Evolutionary conservation across 208 protist species (phyloP).

Genomic region (Porcisia deanei): DNA sequence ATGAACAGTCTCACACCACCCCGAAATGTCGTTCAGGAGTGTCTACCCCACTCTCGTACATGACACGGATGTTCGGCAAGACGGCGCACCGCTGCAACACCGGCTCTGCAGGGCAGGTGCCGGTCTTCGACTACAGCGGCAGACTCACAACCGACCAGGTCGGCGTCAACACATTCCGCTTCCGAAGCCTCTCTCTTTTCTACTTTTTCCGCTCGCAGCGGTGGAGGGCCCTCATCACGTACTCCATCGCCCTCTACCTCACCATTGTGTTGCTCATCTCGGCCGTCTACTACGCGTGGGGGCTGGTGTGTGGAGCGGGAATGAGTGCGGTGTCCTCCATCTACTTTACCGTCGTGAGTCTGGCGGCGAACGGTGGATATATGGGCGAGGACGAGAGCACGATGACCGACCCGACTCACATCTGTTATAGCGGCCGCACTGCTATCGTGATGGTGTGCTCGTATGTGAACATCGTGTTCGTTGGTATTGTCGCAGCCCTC

Average conservation of each 20-base stretch:
- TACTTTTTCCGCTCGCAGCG: slow-evolving; percentile 62
- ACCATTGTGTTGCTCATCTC: slow-evolving; percentile 57
- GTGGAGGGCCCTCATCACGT: slow-evolving; percentile 56
- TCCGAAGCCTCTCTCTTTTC: slow-evolving; percentile 69
- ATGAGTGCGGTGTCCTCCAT: slow-evolving; percentile 46
- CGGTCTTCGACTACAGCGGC: slow-evolving; percentile 74
- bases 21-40: no score
- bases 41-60: background rate
- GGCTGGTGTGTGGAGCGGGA: slow-evolving; percentile 48
- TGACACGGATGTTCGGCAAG: slow-evolving; percentile 12
- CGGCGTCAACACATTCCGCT: slow-evolving; percentile 71
- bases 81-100: slow-evolving; percentile 11
- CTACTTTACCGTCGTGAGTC: slow-evolving; percentile 85
- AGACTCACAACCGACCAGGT: slow-evolving; percentile 52
- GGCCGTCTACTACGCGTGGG: slow-evolving; percentile 61
- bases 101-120: slow-evolving; percentile 33
- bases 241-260: slow-evolving; percentile 70
- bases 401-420: slow-evolving; percentile 57
- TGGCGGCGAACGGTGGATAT: slow-evolving; percentile 87
- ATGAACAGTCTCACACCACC: background rate
- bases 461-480: slow-evolving; percentile 86
- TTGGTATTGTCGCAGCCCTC: slow-evolving; percentile 80
- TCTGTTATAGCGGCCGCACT: slow-evolving; percentile 77
- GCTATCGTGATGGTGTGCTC: slow-evolving; percentile 75
- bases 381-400: slow-evolving; percentile 66